Percentiles rank a stretch among this genome's conserved stretches.
Conservation (phyloP, 2,329 filamentous ascomycete species). For the Thyridium curvatum region DNA sequence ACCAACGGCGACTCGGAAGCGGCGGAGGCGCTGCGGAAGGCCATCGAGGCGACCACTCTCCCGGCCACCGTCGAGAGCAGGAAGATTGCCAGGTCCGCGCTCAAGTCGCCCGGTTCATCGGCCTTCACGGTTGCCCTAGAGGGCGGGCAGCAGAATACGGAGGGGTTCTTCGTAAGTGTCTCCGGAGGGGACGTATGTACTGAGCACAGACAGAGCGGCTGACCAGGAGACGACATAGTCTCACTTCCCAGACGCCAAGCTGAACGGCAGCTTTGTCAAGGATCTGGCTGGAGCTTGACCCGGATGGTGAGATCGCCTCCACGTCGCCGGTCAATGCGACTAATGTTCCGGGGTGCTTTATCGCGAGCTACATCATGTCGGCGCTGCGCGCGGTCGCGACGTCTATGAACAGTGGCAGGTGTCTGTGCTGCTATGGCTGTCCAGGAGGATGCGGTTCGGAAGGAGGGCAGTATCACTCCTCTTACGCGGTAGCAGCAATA, state of each 20-base stretch:
- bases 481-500: no score
- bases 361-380: slow-evolving; percentile 36
- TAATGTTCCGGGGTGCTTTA: slow-evolving; percentile 43
- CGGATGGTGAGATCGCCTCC: slow-evolving; percentile 34
- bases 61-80: slow-evolving; percentile 25
- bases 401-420: no score
- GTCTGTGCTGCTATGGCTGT: no score
- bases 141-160: slow-evolving; percentile 26
- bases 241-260: slow-evolving; percentile 27
- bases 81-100: slow-evolving; percentile 19
- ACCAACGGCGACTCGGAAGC: slow-evolving; percentile 36
- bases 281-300: slow-evolving; percentile 34
- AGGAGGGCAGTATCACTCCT: no score
- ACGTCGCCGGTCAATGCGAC: slow-evolving; percentile 40
- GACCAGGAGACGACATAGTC: slow-evolving; percentile 8
- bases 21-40: slow-evolving; percentile 14
- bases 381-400: no score
- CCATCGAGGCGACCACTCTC: slow-evolving; percentile 17
- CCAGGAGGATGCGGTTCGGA: no score
- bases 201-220: no score
- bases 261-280: slow-evolving; percentile 31
- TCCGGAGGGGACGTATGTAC: neutral
- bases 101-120: slow-evolving; percentile 14
- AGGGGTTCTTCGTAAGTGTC: slow-evolving; percentile 29
- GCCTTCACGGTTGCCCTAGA: slow-evolving; percentile 29